Evolutionary conservation across 257 asterid species (phyloP), one percentile per base, ranked within the genome.

Genomic region (Catharanthus roseus): DNA sequence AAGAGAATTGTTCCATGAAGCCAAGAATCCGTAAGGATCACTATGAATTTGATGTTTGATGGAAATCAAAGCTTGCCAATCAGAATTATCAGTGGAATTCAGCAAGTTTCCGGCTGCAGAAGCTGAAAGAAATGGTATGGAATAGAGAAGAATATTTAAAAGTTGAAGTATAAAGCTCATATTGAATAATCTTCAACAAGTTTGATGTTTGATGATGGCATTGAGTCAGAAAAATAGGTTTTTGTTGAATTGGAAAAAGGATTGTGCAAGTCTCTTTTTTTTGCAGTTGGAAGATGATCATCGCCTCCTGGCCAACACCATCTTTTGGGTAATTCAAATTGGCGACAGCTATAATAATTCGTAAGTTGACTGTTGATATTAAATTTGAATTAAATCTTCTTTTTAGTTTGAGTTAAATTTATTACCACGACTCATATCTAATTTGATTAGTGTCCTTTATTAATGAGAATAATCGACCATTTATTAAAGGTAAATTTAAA

Each of bases 41-140:
- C 12, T 23, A 0, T 23, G 54, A 65, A 65, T 65, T 65, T 41
- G 70, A 41, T 3, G 12, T 44, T 41, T 41, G 21, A 65, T 65
- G 18, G 70, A 65, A 65, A 65, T 9, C 49, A 65, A 65, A 65
- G 70, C 70, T 13, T 39, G 70, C 36, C 34, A 34, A 19, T 55
- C 62, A 10, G 63, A 24, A 28, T 26, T 21, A 18, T 34, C 29
- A 62, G 67, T 62, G 28, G 19, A 47, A 47, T 47, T 47, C 13
- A 47, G 5, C 21, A 61, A 11, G 65, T 31, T 31, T 16, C 24
- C 33, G 13, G 24, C 44, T 60, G 41, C 65, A 26, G 24, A 28
- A 36, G 15, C 63, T 26, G n/a, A 19, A 56, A 56, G 34, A 34
- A 26, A 21, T 26, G 1, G 3, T 28, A 58, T 58, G 38, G 31